A percentile compares a stretch with the other conserved stretches of the same genome.
Evolutionary conservation across 345 rosid genomes (phyloP).

Genomic region (Gossypium anomalum): DNA sequence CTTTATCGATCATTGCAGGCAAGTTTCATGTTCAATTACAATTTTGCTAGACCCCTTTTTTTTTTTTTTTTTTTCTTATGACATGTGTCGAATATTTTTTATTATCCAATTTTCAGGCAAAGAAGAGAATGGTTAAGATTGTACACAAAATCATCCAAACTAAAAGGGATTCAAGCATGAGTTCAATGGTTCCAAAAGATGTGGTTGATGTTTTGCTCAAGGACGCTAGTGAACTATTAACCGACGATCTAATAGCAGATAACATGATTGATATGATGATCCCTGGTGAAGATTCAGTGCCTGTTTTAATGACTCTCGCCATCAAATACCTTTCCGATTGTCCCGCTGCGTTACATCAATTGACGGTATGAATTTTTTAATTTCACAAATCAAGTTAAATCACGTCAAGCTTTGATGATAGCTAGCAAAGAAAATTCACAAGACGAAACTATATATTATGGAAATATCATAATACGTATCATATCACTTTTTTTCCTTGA

Average conservation of each 20-base stretch:
- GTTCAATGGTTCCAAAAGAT: constrained; percentile 41
- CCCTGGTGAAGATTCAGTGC: constrained; percentile 98
- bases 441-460: background rate
- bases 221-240: constrained; percentile 48
- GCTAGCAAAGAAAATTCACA: background rate
- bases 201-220: constrained; percentile 71
- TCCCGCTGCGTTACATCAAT: constrained; percentile 65
- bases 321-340: constrained; percentile 77
- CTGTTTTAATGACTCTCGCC: constrained; percentile 87
- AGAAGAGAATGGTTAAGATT: constrained; percentile 76
- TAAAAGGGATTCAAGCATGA: constrained; percentile 34
- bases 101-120: constrained; percentile 45
- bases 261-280: constrained; percentile 98
- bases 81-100: too few relatives aligned
- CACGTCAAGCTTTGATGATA: background rate
- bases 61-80: background rate
- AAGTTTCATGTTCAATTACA: constrained; percentile 16
- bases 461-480: background rate
- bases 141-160: constrained; percentile 52
- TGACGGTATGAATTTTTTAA: constrained; percentile 42
- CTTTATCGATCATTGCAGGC: constrained; percentile 85
- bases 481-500: background rate
- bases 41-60: background rate
- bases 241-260: constrained; percentile 71
- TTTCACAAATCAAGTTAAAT: background rate